Base-by-base conservation (phyloP, 2,329 filamentous ascomycete genomes). In the Trichoderma arundinaceum region DNA sequence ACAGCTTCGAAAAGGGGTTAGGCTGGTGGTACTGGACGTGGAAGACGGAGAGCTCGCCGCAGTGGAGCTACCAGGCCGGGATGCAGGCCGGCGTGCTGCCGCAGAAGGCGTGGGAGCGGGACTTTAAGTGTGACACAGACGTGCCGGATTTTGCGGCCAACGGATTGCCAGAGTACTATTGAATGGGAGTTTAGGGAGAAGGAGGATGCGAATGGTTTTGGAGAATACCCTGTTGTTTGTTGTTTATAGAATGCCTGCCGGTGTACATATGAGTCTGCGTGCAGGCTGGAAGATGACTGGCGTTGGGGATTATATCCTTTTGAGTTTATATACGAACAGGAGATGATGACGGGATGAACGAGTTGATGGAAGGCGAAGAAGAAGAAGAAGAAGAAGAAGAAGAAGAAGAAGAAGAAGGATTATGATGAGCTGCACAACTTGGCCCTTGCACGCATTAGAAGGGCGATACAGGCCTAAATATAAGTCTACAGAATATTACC, bases 11-110 rank as follows among this genome's bases (percentile, higher is more conserved):
- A 78, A 88, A 90, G 69, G 92, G 92, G 6, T 95, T 91, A 90
- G 95, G 95, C 56, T 99, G 95, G 95, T 97, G 96, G 80, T 99
- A 99, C 80, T 99, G 95, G 95, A 98, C 94, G 39, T 96, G 95
- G 94, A 87, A 93, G 79, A 97, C 94, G 35, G 94, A 98, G 81
- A 84, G 79, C 69, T 89, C 91, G 56, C 83, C 88, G 67, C 92
- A 97, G 79, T 99, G 95, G 95, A 97, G 93, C 76, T 97, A 95
- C 81, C 88, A 94, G 78, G 83, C 88, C 69, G 94, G 92, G 0
- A 81, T 94, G 68, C 84, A 84, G 60, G 90, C 90, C 1, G 92
- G 92, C 0, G 92, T 94, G 54, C 77, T 99, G 79, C 95, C 95
- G 2, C 76, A 81, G 44, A 90, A 91, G 80, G 90, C 91, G 0